phyloP scores from a whole-genome alignment of 2,329 filamentous ascomycete genomes.

The Xylariomycetidae sp. region DNA sequence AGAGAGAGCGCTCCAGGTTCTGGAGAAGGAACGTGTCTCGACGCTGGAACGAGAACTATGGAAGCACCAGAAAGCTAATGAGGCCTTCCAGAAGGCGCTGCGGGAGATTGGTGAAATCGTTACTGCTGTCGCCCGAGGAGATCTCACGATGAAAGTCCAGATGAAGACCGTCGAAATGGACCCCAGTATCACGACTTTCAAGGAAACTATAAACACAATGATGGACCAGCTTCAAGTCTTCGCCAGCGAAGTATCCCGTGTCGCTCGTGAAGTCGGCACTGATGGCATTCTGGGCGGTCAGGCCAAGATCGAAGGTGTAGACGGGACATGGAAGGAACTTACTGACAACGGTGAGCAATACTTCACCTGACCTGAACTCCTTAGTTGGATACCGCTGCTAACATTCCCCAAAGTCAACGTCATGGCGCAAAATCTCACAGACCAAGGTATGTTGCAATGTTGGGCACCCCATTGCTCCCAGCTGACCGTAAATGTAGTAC shows the following conservation, averaged over 20 bases:
- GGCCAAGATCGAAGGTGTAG: slow-evolving; percentile 86
- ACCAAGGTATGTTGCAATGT: slow-evolving; percentile 57
- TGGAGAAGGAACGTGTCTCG: slow-evolving; percentile 82
- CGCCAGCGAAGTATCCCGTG: slow-evolving; percentile 89
- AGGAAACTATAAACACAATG: slow-evolving; percentile 98
- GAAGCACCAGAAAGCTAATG: slow-evolving; percentile 96
- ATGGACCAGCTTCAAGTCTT: slow-evolving; percentile 97
- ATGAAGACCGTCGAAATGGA: slow-evolving; percentile 97
- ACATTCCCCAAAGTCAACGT: slow-evolving; percentile 56
- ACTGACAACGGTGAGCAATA: slow-evolving; percentile 66
- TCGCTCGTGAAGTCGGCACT: slow-evolving; percentile 92
- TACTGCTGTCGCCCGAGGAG: slow-evolving; percentile 89
- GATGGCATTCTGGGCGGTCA: slow-evolving; percentile 92
- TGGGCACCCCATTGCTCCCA: no score
- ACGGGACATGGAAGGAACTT: slow-evolving; percentile 95
- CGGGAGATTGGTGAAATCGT: slow-evolving; percentile 97
- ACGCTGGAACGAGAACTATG: slow-evolving; percentile 87
- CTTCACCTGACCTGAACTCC: slow-evolving; percentile 11
- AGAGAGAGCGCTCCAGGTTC: slow-evolving; percentile 71
- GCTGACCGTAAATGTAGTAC: slow-evolving; percentile 42
- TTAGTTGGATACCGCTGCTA: no score
- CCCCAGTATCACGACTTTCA: slow-evolving; percentile 95
- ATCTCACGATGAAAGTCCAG: slow-evolving; percentile 92
- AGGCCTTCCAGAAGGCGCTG: slow-evolving; percentile 95
- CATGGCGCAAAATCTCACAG: slow-evolving; percentile 76